phyloP scores from a whole-genome alignment of 768 basidiomycete species.

The Wakefieldia striispora region DNA sequence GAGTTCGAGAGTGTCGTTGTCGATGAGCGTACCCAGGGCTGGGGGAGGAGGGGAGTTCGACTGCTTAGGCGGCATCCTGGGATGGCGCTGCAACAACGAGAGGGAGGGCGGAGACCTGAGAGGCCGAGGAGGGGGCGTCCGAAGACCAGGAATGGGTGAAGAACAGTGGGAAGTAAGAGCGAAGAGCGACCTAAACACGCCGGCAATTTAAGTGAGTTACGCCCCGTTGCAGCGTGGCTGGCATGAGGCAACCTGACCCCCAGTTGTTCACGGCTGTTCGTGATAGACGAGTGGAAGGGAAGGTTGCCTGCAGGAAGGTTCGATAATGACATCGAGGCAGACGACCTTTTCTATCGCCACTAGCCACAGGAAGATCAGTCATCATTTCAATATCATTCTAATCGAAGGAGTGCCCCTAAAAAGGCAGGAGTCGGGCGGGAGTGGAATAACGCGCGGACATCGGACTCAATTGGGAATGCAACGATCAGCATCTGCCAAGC shows the following conservation, averaged over 20 bases:
- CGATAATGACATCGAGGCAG: conserved; percentile 25
- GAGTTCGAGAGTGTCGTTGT: conserved; percentile 78
- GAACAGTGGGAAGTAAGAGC: conserved; percentile 25
- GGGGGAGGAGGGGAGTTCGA: conserved; percentile 47
- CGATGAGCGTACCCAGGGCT: conserved; percentile 75
- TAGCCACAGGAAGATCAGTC: conserved; percentile 25
- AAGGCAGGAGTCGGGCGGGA: conserved; percentile 19
- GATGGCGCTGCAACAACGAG: conserved; percentile 15
- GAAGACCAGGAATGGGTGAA: conserved; percentile 19
- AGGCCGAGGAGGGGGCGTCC: conserved; percentile 25
- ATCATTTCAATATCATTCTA: conserved; percentile 32
- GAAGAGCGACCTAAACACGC: conserved; percentile 20
- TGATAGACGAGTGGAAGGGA: conserved; percentile 33
- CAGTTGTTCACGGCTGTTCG: conserved; percentile 28
- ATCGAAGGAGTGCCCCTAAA: conserved; percentile 22
- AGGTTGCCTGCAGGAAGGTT: conserved; percentile 27
- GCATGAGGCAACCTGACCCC: conserved; percentile 36
- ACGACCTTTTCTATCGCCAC: conserved; percentile 31
- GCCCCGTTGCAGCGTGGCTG: conserved; percentile 34
- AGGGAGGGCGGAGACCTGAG: conserved; percentile 16
- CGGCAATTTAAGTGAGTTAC: conserved; percentile 33
- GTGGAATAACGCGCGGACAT: conserved; percentile 3
- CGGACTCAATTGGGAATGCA: not conserved
- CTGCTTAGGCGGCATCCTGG: conserved; percentile 33
- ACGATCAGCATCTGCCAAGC: conserved; percentile 12